phyloP scores from a whole-genome alignment of 2,329 filamentous ascomycete species.

The Alternaria ventricosa region DNA sequence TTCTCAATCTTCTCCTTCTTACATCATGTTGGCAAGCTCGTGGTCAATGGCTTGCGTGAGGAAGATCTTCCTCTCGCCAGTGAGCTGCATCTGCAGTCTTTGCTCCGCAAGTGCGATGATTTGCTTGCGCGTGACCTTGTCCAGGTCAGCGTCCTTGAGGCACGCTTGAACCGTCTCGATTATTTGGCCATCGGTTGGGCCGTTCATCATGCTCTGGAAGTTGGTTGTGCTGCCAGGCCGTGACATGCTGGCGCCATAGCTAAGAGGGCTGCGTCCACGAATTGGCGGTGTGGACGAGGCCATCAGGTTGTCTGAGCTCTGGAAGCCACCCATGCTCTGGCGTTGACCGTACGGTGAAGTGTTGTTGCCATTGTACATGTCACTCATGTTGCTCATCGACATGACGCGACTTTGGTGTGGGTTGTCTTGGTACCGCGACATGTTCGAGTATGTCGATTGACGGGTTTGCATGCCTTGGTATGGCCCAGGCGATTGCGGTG shows the following conservation, averaged over 20 bases:
- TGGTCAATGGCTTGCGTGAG: constrained; percentile 92
- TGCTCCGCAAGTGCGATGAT: constrained; percentile 85
- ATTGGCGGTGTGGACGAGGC: constrained; percentile 44
- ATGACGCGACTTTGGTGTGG: constrained; percentile 62
- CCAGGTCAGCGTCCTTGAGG: constrained; percentile 86
- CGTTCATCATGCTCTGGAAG: constrained; percentile 64
- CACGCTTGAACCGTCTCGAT: constrained; percentile 84
- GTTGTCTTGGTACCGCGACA: constrained; percentile 70
- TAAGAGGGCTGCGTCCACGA: constrained; percentile 59
- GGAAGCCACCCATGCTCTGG: constrained; percentile 52
- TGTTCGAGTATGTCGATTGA: constrained; percentile 73
- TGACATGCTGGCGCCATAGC: constrained; percentile 52
- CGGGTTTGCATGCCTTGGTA: constrained; percentile 70
- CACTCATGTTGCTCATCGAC: constrained; percentile 65
- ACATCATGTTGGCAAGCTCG: constrained; percentile 84
- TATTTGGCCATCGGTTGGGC: constrained; percentile 80
- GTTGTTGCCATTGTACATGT: constrained; percentile 37
- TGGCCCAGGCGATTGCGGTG: constrained; percentile 76
- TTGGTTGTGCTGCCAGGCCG: constrained; percentile 64
- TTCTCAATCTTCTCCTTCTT: constrained; percentile 52
- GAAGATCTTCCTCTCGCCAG: constrained; percentile 84
- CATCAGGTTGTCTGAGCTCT: constrained; percentile 51
- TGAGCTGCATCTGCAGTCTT: constrained; percentile 85
- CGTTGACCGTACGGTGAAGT: constrained; percentile 48
- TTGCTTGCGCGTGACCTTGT: constrained; percentile 99